Percentiles rank a stretch among this genome's conserved stretches.
Conservation (phyloP, 768 basidiomycete genomes). For the Tulasnella sp. region DNA sequence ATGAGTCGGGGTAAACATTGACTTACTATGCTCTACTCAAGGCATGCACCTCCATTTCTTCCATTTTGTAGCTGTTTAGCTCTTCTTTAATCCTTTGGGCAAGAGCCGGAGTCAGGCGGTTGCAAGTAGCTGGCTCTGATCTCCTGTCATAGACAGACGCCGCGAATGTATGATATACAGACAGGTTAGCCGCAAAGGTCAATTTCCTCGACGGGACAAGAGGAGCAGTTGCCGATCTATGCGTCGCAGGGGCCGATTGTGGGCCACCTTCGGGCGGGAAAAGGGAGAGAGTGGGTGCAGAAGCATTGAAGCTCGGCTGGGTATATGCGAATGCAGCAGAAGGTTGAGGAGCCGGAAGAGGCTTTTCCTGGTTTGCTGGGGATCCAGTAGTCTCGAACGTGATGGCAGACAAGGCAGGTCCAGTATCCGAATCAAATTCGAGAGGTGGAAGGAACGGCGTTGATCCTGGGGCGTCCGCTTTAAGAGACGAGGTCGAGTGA, state of each 20-base stretch:
- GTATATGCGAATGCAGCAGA: conserved; percentile 58
- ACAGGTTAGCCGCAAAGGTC: conserved; percentile 81
- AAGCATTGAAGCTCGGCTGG: conserved; percentile 74
- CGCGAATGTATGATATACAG: conserved; percentile 95
- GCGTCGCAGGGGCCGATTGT: not conserved
- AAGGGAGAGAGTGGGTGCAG: conserved; percentile 72
- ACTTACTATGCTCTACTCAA: conserved; percentile 81
- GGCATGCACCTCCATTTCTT: conserved; percentile 98
- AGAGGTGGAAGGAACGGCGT: conserved; percentile 40
- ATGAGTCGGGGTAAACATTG: not conserved
- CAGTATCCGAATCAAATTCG: conserved; percentile 35
- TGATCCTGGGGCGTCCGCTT: conserved; percentile 22
- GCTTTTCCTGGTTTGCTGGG: conserved; percentile 12
- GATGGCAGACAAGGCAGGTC: not conserved
- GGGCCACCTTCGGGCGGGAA: no score
- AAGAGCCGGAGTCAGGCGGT: conserved; percentile 82
- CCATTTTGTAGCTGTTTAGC: conserved; percentile 97
- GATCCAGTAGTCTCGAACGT: not conserved
- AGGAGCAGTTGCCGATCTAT: conserved; percentile 50
- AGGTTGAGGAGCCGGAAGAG: no score
- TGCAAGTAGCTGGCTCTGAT: conserved; percentile 95
- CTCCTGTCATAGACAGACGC: conserved; percentile 82
- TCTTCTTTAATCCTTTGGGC: conserved; percentile 98
- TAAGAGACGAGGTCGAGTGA: conserved; percentile 11
- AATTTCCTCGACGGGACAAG: conserved; percentile 41